phyloP scores from a whole-genome alignment of 768 basidiomycete species.

The Crucibulum laeve region DNA sequence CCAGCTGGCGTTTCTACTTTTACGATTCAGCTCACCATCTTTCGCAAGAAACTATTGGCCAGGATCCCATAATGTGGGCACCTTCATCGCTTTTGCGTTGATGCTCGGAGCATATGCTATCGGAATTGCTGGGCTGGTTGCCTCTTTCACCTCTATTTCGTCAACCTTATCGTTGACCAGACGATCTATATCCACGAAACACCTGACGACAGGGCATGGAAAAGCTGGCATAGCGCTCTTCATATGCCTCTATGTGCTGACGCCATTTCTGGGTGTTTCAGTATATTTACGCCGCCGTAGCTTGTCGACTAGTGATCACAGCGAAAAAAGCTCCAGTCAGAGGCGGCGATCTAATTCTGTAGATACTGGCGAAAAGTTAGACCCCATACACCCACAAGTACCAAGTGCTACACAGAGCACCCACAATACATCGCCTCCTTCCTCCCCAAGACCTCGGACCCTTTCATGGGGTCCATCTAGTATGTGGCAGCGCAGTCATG shows the following conservation, averaged over 20 bases:
- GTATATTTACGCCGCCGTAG: neutral
- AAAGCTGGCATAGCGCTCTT: slow-evolving; percentile 64
- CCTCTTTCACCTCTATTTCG: slow-evolving; percentile 58
- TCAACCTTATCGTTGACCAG: slow-evolving; percentile 22
- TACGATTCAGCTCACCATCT: slow-evolving; percentile 20
- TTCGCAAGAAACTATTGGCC: slow-evolving; percentile 8
- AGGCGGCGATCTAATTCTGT: slow-evolving; percentile 10
- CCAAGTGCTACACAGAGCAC: slow-evolving; percentile 31
- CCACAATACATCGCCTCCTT: slow-evolving; percentile 34
- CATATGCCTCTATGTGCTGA: slow-evolving; percentile 49
- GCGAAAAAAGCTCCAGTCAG: neutral
- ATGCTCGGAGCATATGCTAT: slow-evolving; percentile 44
- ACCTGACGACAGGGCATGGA: slow-evolving; percentile 59
- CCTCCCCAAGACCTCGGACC: slow-evolving; percentile 40
- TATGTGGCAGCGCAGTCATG: slow-evolving; percentile 32
- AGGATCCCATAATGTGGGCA: slow-evolving; percentile 18
- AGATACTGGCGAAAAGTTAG: slow-evolving; percentile 25
- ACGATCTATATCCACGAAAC: slow-evolving; percentile 21
- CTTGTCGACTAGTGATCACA: neutral
- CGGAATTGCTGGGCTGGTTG: slow-evolving; percentile 59
- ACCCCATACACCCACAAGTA: slow-evolving; percentile 19
- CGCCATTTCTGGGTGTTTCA: slow-evolving; percentile 25
- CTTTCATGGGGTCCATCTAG: slow-evolving; percentile 46
- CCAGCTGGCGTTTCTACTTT: slow-evolving; percentile 29
- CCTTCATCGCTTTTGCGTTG: slow-evolving; percentile 33